These are phyloP conservation scores for Penicillium sp. DNA, from an alignment of 2,329 filamentous ascomycete species.

Conservation along the genomic window DNA sequence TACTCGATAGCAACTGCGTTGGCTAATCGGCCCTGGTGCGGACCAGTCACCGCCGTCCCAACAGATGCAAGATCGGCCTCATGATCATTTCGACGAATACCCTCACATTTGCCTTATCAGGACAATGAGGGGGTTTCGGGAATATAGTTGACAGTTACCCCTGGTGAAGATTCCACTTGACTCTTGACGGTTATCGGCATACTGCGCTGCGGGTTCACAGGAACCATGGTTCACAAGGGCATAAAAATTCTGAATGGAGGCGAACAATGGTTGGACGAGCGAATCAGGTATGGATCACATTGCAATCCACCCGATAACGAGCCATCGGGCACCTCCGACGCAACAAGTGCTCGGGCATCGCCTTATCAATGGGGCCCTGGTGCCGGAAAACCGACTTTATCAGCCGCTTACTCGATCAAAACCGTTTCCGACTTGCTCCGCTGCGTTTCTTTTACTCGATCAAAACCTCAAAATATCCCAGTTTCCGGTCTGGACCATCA, in stretches of 20 bases:
- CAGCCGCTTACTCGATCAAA: conserved; percentile 31
- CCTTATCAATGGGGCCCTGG: conserved; percentile 11
- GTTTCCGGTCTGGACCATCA: not conserved
- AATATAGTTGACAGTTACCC: not conserved
- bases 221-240: conserved; percentile 2
- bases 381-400: conserved; percentile 10
- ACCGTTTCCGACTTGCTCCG: conserved; percentile 10
- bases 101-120: conserved; percentile 25
- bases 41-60: conserved; percentile 4
- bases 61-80: not conserved
- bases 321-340: conserved; percentile 32
- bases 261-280: not conserved
- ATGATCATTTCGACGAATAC: conserved; percentile 15
- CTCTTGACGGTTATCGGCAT: not conserved
- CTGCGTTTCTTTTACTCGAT: conserved; percentile 19
- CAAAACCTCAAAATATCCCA: conserved; percentile 7
- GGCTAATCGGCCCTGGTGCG: conserved; percentile 5
- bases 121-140: not conserved
- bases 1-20: conserved; percentile 17
- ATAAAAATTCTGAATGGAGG: not conserved
- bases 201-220: not conserved
- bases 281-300: not conserved
- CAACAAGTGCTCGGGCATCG: conserved; percentile 6
- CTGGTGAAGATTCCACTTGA: not conserved
- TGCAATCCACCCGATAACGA: not conserved